Evolutionary conservation across 768 basidiomycete species (phyloP).

Genomic region (Ramaria sp.): DNA sequence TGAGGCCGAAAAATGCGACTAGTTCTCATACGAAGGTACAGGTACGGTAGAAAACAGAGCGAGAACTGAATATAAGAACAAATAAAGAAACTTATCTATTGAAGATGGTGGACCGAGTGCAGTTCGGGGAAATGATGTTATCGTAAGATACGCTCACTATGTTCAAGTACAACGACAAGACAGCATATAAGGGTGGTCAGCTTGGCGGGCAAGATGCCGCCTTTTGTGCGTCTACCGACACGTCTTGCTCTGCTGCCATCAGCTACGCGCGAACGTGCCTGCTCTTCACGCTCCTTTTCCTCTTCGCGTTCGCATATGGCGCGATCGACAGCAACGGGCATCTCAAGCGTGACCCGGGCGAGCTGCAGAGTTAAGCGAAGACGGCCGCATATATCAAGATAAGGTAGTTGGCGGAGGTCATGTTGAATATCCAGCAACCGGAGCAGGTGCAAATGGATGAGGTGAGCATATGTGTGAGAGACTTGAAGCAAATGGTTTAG

Average conservation of each 20-base stretch:
- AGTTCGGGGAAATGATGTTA: neutral
- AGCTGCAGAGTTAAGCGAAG: slow-evolving; percentile 68
- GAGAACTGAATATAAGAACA: no score
- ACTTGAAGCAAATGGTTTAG: slow-evolving; percentile 29
- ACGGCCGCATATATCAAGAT: slow-evolving; percentile 67
- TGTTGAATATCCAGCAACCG: slow-evolving; percentile 76
- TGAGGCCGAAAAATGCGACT: neutral
- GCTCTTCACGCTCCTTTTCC: neutral
- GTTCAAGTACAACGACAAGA: neutral
- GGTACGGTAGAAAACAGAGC: neutral
- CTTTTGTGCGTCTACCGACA: neutral
- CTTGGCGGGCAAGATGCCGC: neutral
- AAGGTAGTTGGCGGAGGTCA: slow-evolving; percentile 62
- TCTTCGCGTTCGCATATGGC: slow-evolving; percentile 42
- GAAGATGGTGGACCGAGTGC: neutral
- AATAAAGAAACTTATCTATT: no score
- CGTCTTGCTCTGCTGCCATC: neutral
- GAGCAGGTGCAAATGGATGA: slow-evolving; percentile 61
- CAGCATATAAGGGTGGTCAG: neutral
- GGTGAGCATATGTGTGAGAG: slow-evolving; percentile 65
- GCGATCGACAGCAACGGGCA: slow-evolving; percentile 64
- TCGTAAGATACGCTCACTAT: neutral
- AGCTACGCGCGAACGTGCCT: neutral
- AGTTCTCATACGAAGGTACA: neutral
- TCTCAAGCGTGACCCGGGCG: slow-evolving; percentile 61